Evolutionary conservation across 805 yeast genomes (phyloP).

Genomic region (Candida easanensis): DNA sequence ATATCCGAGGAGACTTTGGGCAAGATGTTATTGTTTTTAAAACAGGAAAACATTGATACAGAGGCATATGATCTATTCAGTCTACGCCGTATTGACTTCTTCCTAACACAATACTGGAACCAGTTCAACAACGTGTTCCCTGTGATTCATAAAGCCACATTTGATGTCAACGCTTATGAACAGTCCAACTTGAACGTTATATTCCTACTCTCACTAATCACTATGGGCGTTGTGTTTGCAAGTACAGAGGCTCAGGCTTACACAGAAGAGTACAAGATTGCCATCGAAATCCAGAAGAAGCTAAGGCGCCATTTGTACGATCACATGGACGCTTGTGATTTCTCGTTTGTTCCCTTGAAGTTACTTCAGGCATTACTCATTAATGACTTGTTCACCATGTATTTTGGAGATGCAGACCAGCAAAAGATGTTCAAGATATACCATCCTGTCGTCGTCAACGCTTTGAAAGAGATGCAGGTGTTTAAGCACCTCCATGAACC

Average conservation of each 20-base stretch:
- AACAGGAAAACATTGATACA: neutral
- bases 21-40: slow-evolving; percentile 1
- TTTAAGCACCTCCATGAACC: slow-evolving; percentile 17
- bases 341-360: slow-evolving; percentile 19
- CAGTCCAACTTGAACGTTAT: slow-evolving; percentile 1
- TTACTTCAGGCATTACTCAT: slow-evolving; percentile 27
- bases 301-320: slow-evolving; percentile 18
- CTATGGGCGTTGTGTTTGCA: slow-evolving; percentile 24
- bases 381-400: slow-evolving; percentile 25
- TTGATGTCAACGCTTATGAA: slow-evolving; percentile 14
- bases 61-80: slow-evolving; percentile 3
- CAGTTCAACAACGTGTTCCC: slow-evolving; percentile 38
- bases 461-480: slow-evolving; percentile 20
- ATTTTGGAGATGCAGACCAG: slow-evolving; percentile 25
- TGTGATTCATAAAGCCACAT: slow-evolving; percentile 37
- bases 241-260: slow-evolving; percentile 2
- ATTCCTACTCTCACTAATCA: slow-evolving; percentile 17
- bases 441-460: slow-evolving; percentile 24
- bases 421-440: slow-evolving; percentile 19
- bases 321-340: slow-evolving; percentile 13
- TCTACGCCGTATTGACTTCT: slow-evolving; percentile 15
- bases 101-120: slow-evolving; percentile 33
- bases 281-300: slow-evolving; percentile 21
- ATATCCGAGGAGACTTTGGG: slow-evolving; percentile 4
- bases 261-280: slow-evolving; percentile 11